Evolutionary conservation across 129 eudicot species (phyloP), one percentile per base, ranked within the genome.

Genomic region (Ambrosia trifida): DNA sequence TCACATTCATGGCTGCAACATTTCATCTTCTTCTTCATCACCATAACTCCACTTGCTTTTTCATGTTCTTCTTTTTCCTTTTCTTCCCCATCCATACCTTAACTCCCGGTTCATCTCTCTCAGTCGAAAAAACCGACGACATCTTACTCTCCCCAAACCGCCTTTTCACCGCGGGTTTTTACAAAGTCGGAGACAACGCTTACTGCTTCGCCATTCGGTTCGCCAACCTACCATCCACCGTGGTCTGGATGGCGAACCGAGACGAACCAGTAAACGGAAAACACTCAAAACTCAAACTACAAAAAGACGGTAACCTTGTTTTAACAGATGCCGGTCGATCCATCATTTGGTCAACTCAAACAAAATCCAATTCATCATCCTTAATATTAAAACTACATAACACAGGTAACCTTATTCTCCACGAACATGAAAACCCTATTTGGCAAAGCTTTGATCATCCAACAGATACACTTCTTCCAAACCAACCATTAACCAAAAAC

Each of bases 381-480:
- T 36, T 67, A 13, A 46, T 63, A 11, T 51, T 84, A 30, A 72
- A 77, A 12, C 84, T 87, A 17, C 60, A 17, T 24, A 68, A 85
- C 58, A 70, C 72, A n/a, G 95, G 95, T 32, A 88, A 85, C 69
- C 90, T 88, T 46, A 80, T 88, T 45, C 82, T 88, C 18, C 41
- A 32, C 5, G 58, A n/a, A 14, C 70, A 30, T 3, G 24, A 72
- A 3, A 45, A 51, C 11, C 31, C 14, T 18, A 16, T 85, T 14
- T 88, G 95, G 95, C 90, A 88, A 72, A 88, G 95, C 63, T 88
- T 88, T 36, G 86, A 82, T 69, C 78, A 66, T 9, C 90, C 90
- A 1, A 82, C 95, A 0, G 66, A 85, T n/a, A 85, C 90, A 5
- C 86, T 88, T 74, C 84, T 85, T 66, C 95, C 95, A 7, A 8